Base-by-base conservation (phyloP, 768 basidiomycete genomes). In the Cystofilobasidium bisporidii region DNA sequence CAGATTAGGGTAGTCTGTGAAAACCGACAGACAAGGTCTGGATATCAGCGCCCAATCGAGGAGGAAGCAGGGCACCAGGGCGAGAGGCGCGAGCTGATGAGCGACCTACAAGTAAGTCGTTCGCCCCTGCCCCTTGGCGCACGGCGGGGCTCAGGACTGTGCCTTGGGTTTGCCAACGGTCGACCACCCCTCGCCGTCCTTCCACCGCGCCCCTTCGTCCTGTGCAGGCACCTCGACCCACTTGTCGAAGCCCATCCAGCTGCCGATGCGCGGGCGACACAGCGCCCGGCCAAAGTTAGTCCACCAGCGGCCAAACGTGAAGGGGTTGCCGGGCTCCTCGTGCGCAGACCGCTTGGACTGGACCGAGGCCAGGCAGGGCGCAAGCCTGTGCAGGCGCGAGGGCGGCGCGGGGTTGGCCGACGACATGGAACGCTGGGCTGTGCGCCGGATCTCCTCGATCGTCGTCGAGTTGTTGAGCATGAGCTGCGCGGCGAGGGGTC, bases 401-500 rank as follows among this genome's bases (percentile, higher is more conserved):
- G 83, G 79, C 57, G 91, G 78, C 33, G 82, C 80, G 71, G 85
- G 86, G 75, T 90, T 87, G 22, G 89, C 88, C 77, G 87, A 85
- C 71, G 87, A 89, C 67, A 91, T 87, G 91, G 74, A 26, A 55
- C 59, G 55, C 66, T 33, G 64, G 57, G 53, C 56, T 48, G 43
- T 65, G 53, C 24, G 48, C 71, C 73, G 71, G 69, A 71, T 66
- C 61, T 91, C 90, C 79, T 97, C 93, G 70, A 97, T 91, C n/a
- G 92, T 97, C 12, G 93, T 96, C 41, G 91, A 82, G 76, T 94
- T 93, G 70, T 91, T 80, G 38, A 91, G 75, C 63, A 94, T 78
- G 58, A 97, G 81, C 87, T 89, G 75, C 41, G 68, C 72, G 73
- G 36, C 36, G 36, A 36, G 6, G 36, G 36, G 45, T 26, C 20